Conservation (phyloP, 164 flowering plant genomes). For the Kingdonia uniflora region DNA sequence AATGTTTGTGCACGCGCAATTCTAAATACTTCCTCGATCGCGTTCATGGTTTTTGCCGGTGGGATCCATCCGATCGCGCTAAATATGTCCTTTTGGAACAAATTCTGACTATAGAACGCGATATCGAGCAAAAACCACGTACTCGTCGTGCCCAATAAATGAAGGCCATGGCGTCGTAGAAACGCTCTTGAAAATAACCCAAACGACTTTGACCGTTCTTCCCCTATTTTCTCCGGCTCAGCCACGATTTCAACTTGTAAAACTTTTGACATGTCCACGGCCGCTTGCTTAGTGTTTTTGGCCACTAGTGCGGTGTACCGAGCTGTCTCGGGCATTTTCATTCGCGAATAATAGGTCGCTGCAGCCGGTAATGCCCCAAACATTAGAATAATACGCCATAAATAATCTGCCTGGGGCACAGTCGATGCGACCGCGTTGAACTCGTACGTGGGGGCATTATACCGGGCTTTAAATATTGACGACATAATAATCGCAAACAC, state of each 20-base stretch:
- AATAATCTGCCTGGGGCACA: slow-evolving; percentile 46
- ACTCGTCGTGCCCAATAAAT: slow-evolving; percentile 46
- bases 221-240: slow-evolving; percentile 18
- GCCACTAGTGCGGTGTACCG: slow-evolving; percentile 82
- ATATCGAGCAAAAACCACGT: slow-evolving; percentile 69
- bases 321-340: slow-evolving; percentile 89
- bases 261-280: slow-evolving; percentile 49
- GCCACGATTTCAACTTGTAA: slow-evolving; percentile 13
- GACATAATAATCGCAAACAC: slow-evolving; percentile 51
- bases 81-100: slow-evolving; percentile 73
- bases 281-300: slow-evolving; percentile 53
- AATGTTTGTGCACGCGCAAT: slow-evolving; percentile 63
- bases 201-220: slow-evolving; percentile 8
- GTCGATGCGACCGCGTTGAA: slow-evolving; percentile 36
- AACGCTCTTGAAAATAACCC: slow-evolving; percentile 42
- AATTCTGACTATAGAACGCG: slow-evolving; percentile 64
- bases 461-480: slow-evolving; percentile 31
- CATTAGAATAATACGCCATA: slow-evolving; percentile 68
- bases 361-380: slow-evolving; percentile 68
- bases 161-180: slow-evolving; percentile 37
- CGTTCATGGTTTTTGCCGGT: slow-evolving; percentile 49
- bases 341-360: slow-evolving; percentile 65
- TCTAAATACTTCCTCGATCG: slow-evolving; percentile 41
- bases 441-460: slow-evolving; percentile 32
- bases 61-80: slow-evolving; percentile 60